Base-by-base conservation (phyloP, 148 eudicot species). In the Diospyros lotus region DNA sequence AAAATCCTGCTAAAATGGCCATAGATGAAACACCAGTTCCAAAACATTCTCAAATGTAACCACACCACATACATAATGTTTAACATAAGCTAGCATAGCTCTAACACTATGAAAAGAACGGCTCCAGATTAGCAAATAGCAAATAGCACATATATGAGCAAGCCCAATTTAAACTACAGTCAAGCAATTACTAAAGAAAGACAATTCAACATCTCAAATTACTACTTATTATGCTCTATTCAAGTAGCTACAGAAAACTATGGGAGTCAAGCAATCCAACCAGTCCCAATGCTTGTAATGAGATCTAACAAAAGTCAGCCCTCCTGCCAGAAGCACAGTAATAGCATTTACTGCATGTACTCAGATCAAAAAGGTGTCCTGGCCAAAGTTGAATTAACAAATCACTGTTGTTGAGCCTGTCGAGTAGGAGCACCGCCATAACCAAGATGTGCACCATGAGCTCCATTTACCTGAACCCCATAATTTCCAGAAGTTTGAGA, bases 231-330 rank as follows among this genome's bases (percentile, higher is more conserved):
- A 68, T 66, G 77, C 45, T 66, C 83, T 73, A 82, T 68, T 53
- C 88, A 84, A 73, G 77, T 72, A 84, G 82, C 80, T 65, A 79
- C 80, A 68, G 85, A 77, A 86, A 84, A 84, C 86, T 84, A 88
- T 81, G 75, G 76, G 84, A 84, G 84, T 73, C 77, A 85, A 89
- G 94, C 92, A 91, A 87, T 82, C 93, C 90, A 88, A 91, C 94
- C 91, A 89, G 89, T 87, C 84, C 87, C 74, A 76, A 18, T 74
- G 84, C 46, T 68, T 45, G 78, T 48, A 75, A 65, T 56, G 80
- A 75, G 74, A 74, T 67, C 84, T 67, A 60, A 75, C 68, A 63
- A 65, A 73, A 46, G 71, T 77, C 70, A 74, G 42, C 75, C 78
- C 52, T 71, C 73, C 71, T 59, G 75, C 73, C 74, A 44, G 78